phyloP scores from a whole-genome alignment of 1,284 basidiomycete genomes.

The Phylloboletellus chloephorus region DNA sequence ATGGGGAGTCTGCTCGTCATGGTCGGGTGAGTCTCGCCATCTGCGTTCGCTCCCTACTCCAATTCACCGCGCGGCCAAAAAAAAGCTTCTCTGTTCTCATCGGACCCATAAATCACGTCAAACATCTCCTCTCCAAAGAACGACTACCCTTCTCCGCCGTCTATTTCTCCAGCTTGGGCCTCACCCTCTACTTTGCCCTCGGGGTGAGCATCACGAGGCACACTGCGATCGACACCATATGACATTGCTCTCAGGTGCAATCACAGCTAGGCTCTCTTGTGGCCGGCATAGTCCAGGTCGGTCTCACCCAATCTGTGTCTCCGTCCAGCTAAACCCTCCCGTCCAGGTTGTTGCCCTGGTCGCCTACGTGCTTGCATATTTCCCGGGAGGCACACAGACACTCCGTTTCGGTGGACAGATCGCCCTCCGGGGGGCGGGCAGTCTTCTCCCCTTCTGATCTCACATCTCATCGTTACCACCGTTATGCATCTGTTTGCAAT shows the following conservation, averaged over 20 bases:
- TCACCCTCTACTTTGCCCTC: constrained; percentile 87
- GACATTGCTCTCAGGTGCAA: constrained; percentile 45
- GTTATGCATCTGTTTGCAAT: constrained; percentile 6
- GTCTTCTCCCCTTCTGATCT: constrained; percentile 65
- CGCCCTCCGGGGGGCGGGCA: constrained; percentile 76
- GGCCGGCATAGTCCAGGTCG: constrained; percentile 71
- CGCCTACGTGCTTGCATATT: constrained; percentile 86
- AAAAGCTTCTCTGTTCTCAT: constrained; percentile 78
- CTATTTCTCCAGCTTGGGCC: constrained; percentile 75
- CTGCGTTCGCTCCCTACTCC: no score
- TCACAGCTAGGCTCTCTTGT: constrained; percentile 83
- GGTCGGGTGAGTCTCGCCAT: constrained; percentile 67
- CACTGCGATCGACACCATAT: background rate
- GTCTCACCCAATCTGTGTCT: background rate
- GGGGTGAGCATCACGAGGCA: constrained; percentile 48
- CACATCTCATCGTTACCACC: constrained; percentile 1
- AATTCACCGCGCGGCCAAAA: background rate
- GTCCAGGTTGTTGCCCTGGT: constrained; percentile 72
- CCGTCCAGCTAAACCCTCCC: background rate
- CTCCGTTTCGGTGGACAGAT: constrained; percentile 79
- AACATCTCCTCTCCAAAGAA: constrained; percentile 82
- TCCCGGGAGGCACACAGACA: constrained; percentile 81
- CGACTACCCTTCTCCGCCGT: constrained; percentile 83
- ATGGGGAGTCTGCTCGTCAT: constrained; percentile 82
- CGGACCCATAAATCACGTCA: constrained; percentile 82